Evolutionary conservation across 495 filamentous ascomycete genomes (phyloP), one percentile per base, ranked within the genome.

Genomic region (Chlorociboria aeruginascens): DNA sequence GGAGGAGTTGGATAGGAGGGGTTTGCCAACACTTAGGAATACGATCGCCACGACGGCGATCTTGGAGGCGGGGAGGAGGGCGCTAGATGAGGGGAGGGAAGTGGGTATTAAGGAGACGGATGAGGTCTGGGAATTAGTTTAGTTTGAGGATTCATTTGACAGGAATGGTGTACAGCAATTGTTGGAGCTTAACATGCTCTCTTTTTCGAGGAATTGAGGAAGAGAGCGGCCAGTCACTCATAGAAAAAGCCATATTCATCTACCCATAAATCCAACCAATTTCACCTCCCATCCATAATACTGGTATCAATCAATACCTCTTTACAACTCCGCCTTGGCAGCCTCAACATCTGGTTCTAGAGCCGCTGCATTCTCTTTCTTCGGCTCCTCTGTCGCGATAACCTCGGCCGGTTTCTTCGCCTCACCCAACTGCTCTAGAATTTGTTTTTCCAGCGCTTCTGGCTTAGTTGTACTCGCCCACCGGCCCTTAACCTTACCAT

Each of bases 1-100:
- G 4, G 78, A 78, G 28, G 78, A 86, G 49, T 69, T 95, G 38
- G 89, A 96, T 57, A 69, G 70, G 36, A 78, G 87, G 48, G 85
- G 85, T 0, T 63, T 96, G 49, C 89, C 89, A 6, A 96, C 89
- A 16, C 56, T 96, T 57, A 74, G 73, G 60, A 95, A 95, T 53
- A 95, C 89, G 0, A 79, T 95, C 60, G 86, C 83, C 14, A 95
- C 89, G 0, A 88, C 84, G 11, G 89, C 89, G 1, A 96, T 96
- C 46, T 66, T 96, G 49, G 79, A 96, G 59, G 89, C 89, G 3
- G 89, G 89, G 0, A 70, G 89, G 47, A 67, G 77, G 55, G 86
- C 82, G 54, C 67, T 96, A 50, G 85, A 95, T 63, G 85, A 95
- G 70, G 74, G 72, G 40, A 69, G 87, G 53, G 72, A 82, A 45